Conservation (phyloP, 345 rosid species). For the Gossypium raimondii region DNA sequence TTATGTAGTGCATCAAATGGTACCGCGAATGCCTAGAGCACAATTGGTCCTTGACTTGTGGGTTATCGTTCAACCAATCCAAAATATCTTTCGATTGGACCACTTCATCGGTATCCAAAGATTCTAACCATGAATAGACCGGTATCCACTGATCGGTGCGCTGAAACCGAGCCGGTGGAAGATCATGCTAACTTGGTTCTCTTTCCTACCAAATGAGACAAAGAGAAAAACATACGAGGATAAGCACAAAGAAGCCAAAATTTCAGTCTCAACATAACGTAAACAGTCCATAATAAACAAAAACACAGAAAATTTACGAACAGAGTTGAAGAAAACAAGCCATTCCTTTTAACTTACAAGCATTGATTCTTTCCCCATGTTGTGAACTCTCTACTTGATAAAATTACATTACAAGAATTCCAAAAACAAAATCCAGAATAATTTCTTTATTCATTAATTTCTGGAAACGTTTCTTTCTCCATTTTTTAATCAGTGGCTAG, state of each 20-base stretch:
- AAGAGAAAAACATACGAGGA: neutral
- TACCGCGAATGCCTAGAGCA: slow-evolving; percentile 79
- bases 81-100: slow-evolving; percentile 82
- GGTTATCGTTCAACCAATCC: slow-evolving; percentile 74
- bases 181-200: slow-evolving; percentile 38
- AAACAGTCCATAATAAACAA: neutral
- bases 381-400: slow-evolving; percentile 1
- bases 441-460: neutral
- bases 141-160: slow-evolving; percentile 91
- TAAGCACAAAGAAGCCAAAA: neutral
- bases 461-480: neutral
- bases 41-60: slow-evolving; percentile 59
- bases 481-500: neutral
- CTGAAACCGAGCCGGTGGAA: slow-evolving; percentile 75
- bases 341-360: neutral
- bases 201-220: slow-evolving; percentile 24
- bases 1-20: slow-evolving; percentile 93
- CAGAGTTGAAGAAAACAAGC: neutral
- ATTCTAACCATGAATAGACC: slow-evolving; percentile 84
- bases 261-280: neutral
- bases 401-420: neutral
- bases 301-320: neutral
- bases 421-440: neutral
- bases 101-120: slow-evolving; percentile 65
- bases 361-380: neutral